phyloP scores from a whole-genome alignment of 176 grass and related monocot genomes.

The Oryza longistaminata region DNA sequence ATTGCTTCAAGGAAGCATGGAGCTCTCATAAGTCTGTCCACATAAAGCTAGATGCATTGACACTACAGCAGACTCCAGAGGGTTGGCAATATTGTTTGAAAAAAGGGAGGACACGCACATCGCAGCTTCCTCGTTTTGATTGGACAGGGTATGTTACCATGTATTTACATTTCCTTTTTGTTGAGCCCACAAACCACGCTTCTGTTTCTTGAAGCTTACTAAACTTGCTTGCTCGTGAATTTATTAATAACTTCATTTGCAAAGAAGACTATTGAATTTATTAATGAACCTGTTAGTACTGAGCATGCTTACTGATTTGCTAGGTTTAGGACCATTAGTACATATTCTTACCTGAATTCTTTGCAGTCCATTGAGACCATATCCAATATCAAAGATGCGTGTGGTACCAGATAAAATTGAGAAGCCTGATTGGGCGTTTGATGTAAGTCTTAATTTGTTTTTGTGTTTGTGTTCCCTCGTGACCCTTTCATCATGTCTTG shows the following conservation, averaged over 20 bases:
- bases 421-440: slow-evolving; percentile 89
- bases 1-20: slow-evolving; percentile 92
- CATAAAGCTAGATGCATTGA: slow-evolving; percentile 45
- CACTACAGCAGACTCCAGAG: slow-evolving; percentile 54
- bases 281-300: not conserved
- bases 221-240: slow-evolving; percentile 1
- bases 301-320: not conserved
- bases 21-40: slow-evolving; percentile 85
- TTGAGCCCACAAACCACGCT: not conserved
- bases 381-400: slow-evolving; percentile 84
- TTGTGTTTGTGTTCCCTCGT: slow-evolving; percentile 24
- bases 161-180: slow-evolving; percentile 9
- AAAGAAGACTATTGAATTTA: not conserved
- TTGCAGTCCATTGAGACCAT: slow-evolving; percentile 77
- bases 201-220: slow-evolving; percentile 31
- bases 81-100: slow-evolving; percentile 88
- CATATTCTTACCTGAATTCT: slow-evolving; percentile 6
- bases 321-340: not conserved
- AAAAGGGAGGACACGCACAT: slow-evolving; percentile 63
- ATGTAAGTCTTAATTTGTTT: slow-evolving; percentile 59
- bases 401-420: slow-evolving; percentile 68
- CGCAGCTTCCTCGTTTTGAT: slow-evolving; percentile 69
- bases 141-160: slow-evolving; percentile 78
- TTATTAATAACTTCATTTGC: not conserved
- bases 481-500: not conserved